Evolutionary conservation across 139 green algal genomes (phyloP).

Genomic region (Closterium sp.): DNA sequence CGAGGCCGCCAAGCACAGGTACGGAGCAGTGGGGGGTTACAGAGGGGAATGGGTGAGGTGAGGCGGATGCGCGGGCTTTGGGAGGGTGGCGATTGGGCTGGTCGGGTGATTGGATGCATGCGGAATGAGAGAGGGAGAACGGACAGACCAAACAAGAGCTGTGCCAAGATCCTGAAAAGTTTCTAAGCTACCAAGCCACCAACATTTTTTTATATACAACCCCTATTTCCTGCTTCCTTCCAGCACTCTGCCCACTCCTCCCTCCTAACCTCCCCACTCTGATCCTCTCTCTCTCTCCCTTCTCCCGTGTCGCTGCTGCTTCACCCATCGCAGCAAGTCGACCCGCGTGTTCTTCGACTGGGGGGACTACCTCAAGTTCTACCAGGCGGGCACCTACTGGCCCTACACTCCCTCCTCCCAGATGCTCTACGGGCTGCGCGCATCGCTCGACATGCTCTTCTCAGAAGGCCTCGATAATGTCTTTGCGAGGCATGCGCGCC

Average conservation of each 20-base stretch:
- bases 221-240: background rate
- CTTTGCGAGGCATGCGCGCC: constrained; percentile 77
- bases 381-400: constrained; percentile 56
- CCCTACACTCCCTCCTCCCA: constrained; percentile 61
- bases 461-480: constrained; percentile 90
- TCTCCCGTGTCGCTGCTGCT: background rate
- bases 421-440: constrained; percentile 89
- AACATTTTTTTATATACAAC: background rate
- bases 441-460: constrained; percentile 71
- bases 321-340: constrained; percentile 5
- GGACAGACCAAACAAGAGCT: too few relatives aligned
- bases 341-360: constrained; percentile 86
- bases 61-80: background rate
- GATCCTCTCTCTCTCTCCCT: background rate
- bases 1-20: constrained; percentile 42
- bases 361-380: constrained; percentile 64
- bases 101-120: too few relatives aligned
- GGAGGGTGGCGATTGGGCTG: too few relatives aligned
- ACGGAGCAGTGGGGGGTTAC: background rate
- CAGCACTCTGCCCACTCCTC: background rate
- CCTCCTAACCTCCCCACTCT: background rate
- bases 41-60: background rate
- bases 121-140: too few relatives aligned
- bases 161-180: background rate
- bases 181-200: background rate